Percentiles rank a stretch among this genome's conserved stretches.
phyloP scores from a whole-genome alignment of 805 yeast species.

The Cyberlindnera xylosilytica region DNA sequence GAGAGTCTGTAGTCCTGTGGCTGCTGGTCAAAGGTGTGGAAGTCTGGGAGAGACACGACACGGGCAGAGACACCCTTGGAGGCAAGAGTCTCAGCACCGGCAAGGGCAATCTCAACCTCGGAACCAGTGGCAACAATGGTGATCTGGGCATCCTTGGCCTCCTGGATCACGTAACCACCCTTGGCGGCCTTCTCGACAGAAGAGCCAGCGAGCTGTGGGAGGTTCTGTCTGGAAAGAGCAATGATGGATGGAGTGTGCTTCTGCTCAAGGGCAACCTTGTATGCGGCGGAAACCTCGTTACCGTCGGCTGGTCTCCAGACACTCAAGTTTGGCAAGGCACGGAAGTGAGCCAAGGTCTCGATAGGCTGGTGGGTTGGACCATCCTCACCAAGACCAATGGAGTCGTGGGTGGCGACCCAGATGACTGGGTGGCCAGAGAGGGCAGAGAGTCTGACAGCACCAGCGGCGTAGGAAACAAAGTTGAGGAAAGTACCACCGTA shows the following conservation, averaged over 20 bases:
- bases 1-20: conserved; percentile 72
- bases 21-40: conserved; percentile 85
- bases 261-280: conserved; percentile 59
- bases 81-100: conserved; percentile 68
- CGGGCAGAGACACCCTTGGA: conserved; percentile 66
- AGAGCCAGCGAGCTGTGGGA: conserved; percentile 91
- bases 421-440: conserved; percentile 76
- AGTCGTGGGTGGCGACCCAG: conserved; percentile 88
- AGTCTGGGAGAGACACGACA: conserved; percentile 91
- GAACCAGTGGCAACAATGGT: conserved; percentile 91
- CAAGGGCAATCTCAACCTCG: conserved; percentile 77
- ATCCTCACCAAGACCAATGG: conserved; percentile 87
- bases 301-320: conserved; percentile 95
- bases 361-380: conserved; percentile 93
- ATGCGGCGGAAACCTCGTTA: conserved; percentile 83
- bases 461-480: conserved; percentile 80
- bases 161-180: conserved; percentile 85
- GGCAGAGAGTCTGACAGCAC: conserved; percentile 83
- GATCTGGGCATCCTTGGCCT: conserved; percentile 60
- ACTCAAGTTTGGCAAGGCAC: conserved; percentile 76
- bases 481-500: conserved; percentile 84
- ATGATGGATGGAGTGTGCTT: conserved; percentile 65
- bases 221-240: conserved; percentile 80
- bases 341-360: conserved; percentile 79
- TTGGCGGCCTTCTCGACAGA: conserved; percentile 71